Percentiles rank a stretch among this genome's conserved stretches.
These are phyloP conservation scores for Mucor ambiguus DNA, from an alignment of 371 early-diverging fungal species.

Conservation along the genomic window DNA sequence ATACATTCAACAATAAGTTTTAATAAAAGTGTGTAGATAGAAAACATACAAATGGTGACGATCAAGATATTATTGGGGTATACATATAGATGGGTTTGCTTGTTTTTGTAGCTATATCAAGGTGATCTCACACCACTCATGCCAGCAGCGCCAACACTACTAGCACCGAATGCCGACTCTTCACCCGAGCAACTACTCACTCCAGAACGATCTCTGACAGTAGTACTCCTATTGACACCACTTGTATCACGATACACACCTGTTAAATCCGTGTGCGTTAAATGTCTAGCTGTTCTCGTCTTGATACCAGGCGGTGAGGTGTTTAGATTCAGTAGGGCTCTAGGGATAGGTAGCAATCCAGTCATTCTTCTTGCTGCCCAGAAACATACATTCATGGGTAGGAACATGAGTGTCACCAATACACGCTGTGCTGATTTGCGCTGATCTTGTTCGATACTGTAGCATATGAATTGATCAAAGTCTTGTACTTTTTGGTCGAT, in stretches of 20 bases:
- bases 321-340: conserved; percentile 9
- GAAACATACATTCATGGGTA: conserved; percentile 45
- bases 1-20: not conserved
- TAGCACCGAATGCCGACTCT: not conserved
- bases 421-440: conserved; percentile 33
- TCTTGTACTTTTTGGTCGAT: conserved; percentile 61
- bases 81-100: not conserved
- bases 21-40: not conserved
- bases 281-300: conserved; percentile 12
- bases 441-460: conserved; percentile 60
- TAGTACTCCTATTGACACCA: not conserved
- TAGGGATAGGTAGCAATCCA: conserved; percentile 28
- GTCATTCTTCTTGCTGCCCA: conserved; percentile 45
- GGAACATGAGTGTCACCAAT: conserved; percentile 38
- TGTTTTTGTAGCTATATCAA: not conserved
- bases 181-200: conserved; percentile 17
- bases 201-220: conserved; percentile 11
- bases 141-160: not conserved
- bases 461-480: conserved; percentile 58
- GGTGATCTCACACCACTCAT: not conserved
- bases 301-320: conserved; percentile 4
- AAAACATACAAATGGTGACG: not conserved
- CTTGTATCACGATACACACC: not conserved
- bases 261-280: conserved; percentile 7
- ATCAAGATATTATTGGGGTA: not conserved